Evolutionary conservation across 768 basidiomycete species (phyloP), one percentile per base, ranked within the genome.

Genomic region (Vararia minispora): DNA sequence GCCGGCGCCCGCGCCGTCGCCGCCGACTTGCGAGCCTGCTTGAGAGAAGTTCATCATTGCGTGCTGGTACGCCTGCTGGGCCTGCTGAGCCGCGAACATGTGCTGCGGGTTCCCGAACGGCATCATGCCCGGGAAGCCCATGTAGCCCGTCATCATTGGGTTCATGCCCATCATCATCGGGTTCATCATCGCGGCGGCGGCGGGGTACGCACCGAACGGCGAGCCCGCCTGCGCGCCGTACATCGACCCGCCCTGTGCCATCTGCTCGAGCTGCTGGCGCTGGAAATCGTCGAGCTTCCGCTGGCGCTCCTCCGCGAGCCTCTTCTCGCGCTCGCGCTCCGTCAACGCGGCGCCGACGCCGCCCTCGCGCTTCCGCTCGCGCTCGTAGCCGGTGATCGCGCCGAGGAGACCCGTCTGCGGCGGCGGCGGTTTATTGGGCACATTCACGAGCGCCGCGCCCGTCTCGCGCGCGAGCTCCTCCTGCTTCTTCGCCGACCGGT

Each of bases 371-470:
- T 94, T 89, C 43, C 89, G 71, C 40, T 98, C 94, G 37, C 88
- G 74, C 59, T 99, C 90, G 56, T 95, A 90, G 7, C 84, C 87
- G 29, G 90, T 90, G 51, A 98, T 90, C 2, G 94, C 94, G 13
- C 95, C 95, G 34, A 99, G 76, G 29, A 98, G 71, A 27, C 95
- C 95, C 29, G 85, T 88, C 60, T 94, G 90, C 6, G 95, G 92
- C 2, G 89, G 87, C 0, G 88, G 90, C 0, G 92, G 90, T 55
- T 94, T 94, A 53, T 79, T 76, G 4, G 88, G 89, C n/a, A 99
- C 88, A 56, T 94, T 92, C 64, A 98, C 79, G 37, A 98, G 71
- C 4, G 90, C 89, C 12, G 76, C 85, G 21, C 95, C 95, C 6
- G 71, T 79, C 61, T 95, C 92, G 25, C 92, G 71, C 8, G 95